Base-by-base conservation (phyloP, 345 rosid genomes). In the Diplotaxis tenuifolia region DNA sequence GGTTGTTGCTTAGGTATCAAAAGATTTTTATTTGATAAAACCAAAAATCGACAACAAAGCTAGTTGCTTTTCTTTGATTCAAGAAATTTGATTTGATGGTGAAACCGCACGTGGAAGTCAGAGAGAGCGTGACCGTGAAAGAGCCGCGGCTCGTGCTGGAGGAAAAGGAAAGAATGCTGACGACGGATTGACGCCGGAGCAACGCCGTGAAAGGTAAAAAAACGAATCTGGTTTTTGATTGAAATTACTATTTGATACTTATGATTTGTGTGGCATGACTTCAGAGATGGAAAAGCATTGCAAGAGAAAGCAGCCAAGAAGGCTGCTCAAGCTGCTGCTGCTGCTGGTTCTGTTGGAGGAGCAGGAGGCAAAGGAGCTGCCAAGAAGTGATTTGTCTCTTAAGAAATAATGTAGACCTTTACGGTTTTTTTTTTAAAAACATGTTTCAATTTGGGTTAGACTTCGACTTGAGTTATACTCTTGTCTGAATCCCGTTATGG, bases 261-360 rank as follows among this genome's bases (percentile, higher is more conserved):
- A 14, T 14, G 49, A 14, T 42, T 42, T 42, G 49, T 14, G n/a
- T 12, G 49, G 38, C 14, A 14, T n/a, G 50, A n/a, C 7, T 45
- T 45, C 50, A 45, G 50, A 45, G 50, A 45, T 45, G 98, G 92
- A 0, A 90, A 86, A 73, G 98, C 98, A 1, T 74, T 93, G 86
- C 96, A 90, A 79, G 97, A 93, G 75, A 90, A 93, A 77, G 34
- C 83, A 0, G 98, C 96, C 0, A 91, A 85, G 89, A 93, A 93
- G 76, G 98, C 93, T 25, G 95, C 78, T 16, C 91, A 86, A 82
- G 84, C 84, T 6, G 84, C 83, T 8, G 79, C 42, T 1, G 79
- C 49, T 1, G 87, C 83, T 10, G 14, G 58, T 53, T 59, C 73
- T 5, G 87, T 83, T 52, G 78, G 71, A 27, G 82, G 67, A 45